Conservation (phyloP, 306 rosid species). For the Cyamopsis tetragonoloba region DNA sequence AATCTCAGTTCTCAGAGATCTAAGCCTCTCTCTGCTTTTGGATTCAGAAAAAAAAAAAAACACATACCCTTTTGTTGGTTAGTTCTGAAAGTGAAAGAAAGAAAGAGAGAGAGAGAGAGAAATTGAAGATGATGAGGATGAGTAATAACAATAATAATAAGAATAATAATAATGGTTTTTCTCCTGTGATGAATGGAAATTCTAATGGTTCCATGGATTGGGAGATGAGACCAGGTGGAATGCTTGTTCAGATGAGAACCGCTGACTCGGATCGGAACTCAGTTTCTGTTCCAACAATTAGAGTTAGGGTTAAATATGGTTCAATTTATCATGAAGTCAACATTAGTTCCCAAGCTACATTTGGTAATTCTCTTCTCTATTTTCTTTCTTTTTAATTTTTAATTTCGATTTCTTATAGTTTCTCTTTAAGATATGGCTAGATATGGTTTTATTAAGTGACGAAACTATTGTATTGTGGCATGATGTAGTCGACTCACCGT, state of each 20-base stretch:
- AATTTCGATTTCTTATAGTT: background rate
- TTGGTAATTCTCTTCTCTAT: constrained; percentile 42
- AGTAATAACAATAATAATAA: constrained; percentile 27
- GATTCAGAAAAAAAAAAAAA: background rate
- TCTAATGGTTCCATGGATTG: constrained; percentile 50
- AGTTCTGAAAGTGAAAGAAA: constrained; percentile 8
- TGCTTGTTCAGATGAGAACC: constrained; percentile 83
- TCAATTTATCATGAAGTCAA: constrained; percentile 77
- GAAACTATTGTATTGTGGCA: no score
- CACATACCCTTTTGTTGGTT: constrained; percentile 8
- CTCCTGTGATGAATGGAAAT: constrained; percentile 36
- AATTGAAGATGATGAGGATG: constrained; percentile 73
- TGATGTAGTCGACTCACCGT: no score
- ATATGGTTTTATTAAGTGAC: no score
- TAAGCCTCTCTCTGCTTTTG: background rate
- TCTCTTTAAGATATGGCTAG: no score
- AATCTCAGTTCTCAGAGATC: constrained; percentile 50
- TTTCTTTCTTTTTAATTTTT: background rate
- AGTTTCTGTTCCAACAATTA: constrained; percentile 56
- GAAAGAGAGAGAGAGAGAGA: background rate
- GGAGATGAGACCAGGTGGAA: constrained; percentile 98
- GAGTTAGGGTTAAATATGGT: constrained; percentile 77
- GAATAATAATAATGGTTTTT: constrained; percentile 25
- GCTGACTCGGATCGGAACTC: constrained; percentile 60
- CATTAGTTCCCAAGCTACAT: constrained; percentile 77